These are phyloP conservation scores for Flaveria robusta DNA, from an alignment of 129 eudicot genomes.

Conservation along the genomic window DNA sequence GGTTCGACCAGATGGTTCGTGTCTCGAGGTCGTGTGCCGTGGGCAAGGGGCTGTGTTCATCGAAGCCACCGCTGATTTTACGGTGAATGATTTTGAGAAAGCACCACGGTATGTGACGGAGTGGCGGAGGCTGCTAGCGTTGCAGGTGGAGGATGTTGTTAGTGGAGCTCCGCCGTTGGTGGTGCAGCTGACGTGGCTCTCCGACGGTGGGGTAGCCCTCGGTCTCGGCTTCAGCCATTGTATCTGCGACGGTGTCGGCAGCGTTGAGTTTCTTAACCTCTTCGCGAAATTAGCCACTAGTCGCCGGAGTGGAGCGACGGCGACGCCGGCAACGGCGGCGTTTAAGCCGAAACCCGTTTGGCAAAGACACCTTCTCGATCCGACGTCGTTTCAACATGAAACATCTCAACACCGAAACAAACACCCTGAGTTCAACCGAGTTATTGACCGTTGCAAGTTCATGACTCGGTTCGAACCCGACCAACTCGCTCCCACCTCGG, in stretches of 20 bases:
- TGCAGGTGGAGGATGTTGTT: conserved; percentile 66
- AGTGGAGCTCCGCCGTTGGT: conserved; percentile 66
- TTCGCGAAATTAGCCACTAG: conserved; percentile 47
- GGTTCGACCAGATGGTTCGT: conserved; percentile 45
- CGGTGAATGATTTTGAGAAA: conserved; percentile 51
- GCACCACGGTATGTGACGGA: conserved; percentile 52
- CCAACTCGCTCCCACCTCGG: conserved; percentile 60
- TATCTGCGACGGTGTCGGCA: conserved; percentile 68
- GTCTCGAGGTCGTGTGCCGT: conserved; percentile 70
- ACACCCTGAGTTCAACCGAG: conserved; percentile 58
- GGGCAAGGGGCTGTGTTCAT: conserved; percentile 69
- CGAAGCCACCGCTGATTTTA: conserved; percentile 53
- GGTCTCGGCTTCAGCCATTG: conserved; percentile 67
- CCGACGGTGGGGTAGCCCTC: conserved; percentile 58
- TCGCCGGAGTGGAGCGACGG: conserved; percentile 22
- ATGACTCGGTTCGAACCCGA: conserved; percentile 41
- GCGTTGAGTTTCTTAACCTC: conserved; percentile 58
- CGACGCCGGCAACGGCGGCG: background rate
- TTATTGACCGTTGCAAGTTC: conserved; percentile 55
- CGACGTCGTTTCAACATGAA: background rate
- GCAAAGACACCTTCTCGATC: conserved; percentile 57
- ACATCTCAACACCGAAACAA: conserved; percentile 4
- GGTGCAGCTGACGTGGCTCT: conserved; percentile 87
- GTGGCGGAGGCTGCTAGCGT: conserved; percentile 63
- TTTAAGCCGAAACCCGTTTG: conserved; percentile 50